Conservation (phyloP, 169 alveolate genomes). For the Babesia caballi region DNA sequence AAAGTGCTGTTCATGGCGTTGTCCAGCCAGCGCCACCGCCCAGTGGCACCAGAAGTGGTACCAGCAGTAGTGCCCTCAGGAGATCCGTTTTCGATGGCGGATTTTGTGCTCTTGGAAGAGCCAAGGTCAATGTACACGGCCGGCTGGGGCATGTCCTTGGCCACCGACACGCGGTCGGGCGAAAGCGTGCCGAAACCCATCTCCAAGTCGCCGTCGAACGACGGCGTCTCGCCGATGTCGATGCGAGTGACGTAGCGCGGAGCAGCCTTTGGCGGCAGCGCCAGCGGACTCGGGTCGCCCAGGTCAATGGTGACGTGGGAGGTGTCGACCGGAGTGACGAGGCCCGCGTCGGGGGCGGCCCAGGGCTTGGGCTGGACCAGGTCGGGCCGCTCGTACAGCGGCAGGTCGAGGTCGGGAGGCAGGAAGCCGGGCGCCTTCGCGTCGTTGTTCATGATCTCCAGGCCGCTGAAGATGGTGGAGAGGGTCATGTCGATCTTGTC, state of each 20-base stretch:
- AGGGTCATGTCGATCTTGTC: conserved; percentile 14
- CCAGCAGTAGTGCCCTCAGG: too few species aligned
- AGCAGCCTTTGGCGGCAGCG: neutral
- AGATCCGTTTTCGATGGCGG: too few species aligned
- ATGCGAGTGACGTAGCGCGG: too few species aligned
- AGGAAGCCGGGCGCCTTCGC: neutral
- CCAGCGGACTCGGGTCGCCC: neutral
- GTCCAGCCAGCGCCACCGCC: conserved; percentile 33
- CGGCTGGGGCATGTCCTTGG: neutral
- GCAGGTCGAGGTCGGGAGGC: too few species aligned
- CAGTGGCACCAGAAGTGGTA: too few species aligned
- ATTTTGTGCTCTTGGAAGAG: neutral
- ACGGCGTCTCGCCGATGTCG: neutral
- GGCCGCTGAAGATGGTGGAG: conserved; percentile 15
- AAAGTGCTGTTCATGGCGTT: conserved; percentile 3
- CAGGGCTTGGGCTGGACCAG: too few species aligned
- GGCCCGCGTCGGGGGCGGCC: too few species aligned
- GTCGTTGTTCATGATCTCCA: conserved; percentile 18
- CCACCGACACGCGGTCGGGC: neutral
- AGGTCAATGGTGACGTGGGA: neutral
- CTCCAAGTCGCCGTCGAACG: neutral
- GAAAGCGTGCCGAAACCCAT: neutral
- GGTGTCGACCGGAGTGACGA: too few species aligned
- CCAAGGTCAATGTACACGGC: conserved; percentile 21
- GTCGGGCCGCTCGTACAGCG: too few species aligned